Base-by-base conservation (phyloP, 2,329 filamentous ascomycete genomes). In the Colletotrichum abscissum region DNA sequence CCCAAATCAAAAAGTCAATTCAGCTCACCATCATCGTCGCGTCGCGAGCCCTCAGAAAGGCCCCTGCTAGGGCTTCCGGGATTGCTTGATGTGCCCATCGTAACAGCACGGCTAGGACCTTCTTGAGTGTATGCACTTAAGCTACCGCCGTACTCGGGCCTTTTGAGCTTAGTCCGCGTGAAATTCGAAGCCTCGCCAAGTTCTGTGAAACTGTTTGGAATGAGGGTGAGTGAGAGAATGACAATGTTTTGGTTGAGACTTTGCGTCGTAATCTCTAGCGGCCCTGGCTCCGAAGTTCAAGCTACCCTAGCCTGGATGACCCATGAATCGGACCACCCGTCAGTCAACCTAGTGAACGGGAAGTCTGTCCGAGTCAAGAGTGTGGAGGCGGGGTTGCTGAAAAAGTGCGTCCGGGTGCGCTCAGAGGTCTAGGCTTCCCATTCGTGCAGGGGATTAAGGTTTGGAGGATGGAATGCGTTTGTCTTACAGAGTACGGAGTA, bases 1-100 rank as follows among this genome's bases (percentile, higher is more conserved):
- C 26, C 2, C 22, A 5, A 49, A 42, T 35, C 3, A 24, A 54
- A 28, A 62, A 38, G 22, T 26, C 42, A 35, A 35, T 35, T 56
- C 6, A 62, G 33, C 71, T 66, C 59, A 73, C 71, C 62, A 12
- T n/a, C 49, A n/a, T 28, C 19, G 28, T 7, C 63, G 24, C 63
- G 57, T n/a, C n/a, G 63, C 5, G 72, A 57, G 26, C 68, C 63
- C 1, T 30, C 69, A 0, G 12, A 38, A 68, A 46, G 57, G 33
- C 57, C 67, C 3, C 57, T 54, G 42, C 30, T 42, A 2, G 55
- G 56, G 14, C 67, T 73, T 0, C 56, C 24, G 11, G 49, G 55
- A 8, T 60, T 49, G 59, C 19, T 54, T 55, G 49, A 49, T 22
- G 57, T 63, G 14, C 57, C 58, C 69, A 55, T 72, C 19, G 22